These are phyloP conservation scores for Fusarium xylarioides DNA, from an alignment of 2,329 filamentous ascomycete species.

Conservation along the genomic window DNA sequence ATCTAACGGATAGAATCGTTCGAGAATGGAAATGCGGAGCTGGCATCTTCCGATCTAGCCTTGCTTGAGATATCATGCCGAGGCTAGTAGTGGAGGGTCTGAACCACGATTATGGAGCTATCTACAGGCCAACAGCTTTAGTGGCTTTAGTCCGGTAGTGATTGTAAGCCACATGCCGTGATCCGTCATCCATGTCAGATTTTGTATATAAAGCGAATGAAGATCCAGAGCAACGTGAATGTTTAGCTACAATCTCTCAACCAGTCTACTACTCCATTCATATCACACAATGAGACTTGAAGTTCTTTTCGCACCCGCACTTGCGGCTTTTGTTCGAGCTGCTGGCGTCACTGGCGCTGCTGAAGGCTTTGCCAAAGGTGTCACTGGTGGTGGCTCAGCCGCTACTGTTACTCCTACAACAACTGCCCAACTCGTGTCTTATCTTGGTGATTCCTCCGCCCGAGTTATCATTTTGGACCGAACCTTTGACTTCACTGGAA, in stretches of 20 bases:
- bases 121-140: background rate
- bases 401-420: slow-evolving; percentile 62
- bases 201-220: background rate
- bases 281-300: background rate
- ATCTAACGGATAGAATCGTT: background rate
- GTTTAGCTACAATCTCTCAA: background rate
- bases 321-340: background rate
- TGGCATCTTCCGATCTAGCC: background rate
- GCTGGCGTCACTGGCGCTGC: slow-evolving; percentile 17
- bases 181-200: background rate
- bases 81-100: background rate
- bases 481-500: slow-evolving; percentile 63
- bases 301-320: background rate
- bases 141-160: background rate
- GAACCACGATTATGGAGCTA: background rate
- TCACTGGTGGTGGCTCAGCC: slow-evolving; percentile 70
- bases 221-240: background rate
- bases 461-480: slow-evolving; percentile 68
- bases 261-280: background rate
- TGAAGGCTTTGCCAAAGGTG: slow-evolving; percentile 58
- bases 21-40: background rate
- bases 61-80: background rate
- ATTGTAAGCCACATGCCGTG: background rate
- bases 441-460: slow-evolving; percentile 60
- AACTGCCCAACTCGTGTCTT: slow-evolving; percentile 67